Evolutionary conservation across 2,329 filamentous ascomycete species (phyloP), one percentile per base, ranked within the genome.

Genomic region (Aspergillus vadensis): DNA sequence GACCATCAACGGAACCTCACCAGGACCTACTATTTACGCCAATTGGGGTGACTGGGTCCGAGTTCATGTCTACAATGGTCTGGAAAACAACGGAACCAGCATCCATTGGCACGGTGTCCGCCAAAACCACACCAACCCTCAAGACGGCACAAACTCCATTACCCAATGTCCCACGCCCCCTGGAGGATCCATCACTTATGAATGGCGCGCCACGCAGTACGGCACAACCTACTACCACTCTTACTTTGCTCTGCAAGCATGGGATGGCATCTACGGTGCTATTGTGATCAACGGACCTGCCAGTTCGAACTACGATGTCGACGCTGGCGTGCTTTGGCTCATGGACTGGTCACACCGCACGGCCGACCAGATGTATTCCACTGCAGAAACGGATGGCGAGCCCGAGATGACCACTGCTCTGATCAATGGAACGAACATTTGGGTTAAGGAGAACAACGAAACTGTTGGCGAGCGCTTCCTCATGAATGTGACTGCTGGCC

Each of bases 21-120:
- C 89, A 0, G 90, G 88, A 0, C 90, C 89, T 1, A 80, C 82
- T 15, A 85, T 92, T 58, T 82, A 83, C 63, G 87, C 84, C 12
- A 82, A 87, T 72, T 88, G 85, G 85, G 86, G 86, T 38, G 86
- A 88, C 67, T 74, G 62, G 17, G 76, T 88, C 2, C 70, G 74
- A n/a, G 72, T 86, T 17, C 83, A 83, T 55, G 81, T 89, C 9
- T 82, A 75, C 44, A 89, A 88, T 69, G 66, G 77, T 48, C 55
- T 80, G 74, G 49, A 58, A 12, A 25, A 56, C 17, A 72, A 72
- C 10, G 70, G 70, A 2, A 67, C 65, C 1, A 70, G 63, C 7
- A 66, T 73, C 3, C 71, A 72, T 32, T 73, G 79, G 55, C 75
- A 77, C 44, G 74, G 74, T 1, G 68, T 77, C 17, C 67, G 71